Base-by-base conservation (phyloP, 2,329 filamentous ascomycete species). In the Emergomyces pasteurianus region DNA sequence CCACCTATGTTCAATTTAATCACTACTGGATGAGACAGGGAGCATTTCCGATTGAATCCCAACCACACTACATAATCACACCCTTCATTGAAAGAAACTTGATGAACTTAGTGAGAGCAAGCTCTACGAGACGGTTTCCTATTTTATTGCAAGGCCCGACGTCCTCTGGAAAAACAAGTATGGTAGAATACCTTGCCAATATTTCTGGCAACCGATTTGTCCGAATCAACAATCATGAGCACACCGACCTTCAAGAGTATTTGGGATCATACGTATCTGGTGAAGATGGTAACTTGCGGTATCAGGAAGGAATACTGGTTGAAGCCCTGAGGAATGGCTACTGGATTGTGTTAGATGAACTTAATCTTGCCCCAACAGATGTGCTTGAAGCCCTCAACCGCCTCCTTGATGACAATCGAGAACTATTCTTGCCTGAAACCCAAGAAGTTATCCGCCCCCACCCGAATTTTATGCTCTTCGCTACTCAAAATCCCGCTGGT, bases 121-220 rank as follows among this genome's bases (percentile, higher is more conserved):
- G 91, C 18, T 97, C 92, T 0, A 99, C 92, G 4, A 80, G 91
- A 42, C 85, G 89, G 56, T 99, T 96, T 72, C 95, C 94, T 0
- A 90, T 99, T 56, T 80, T 99, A 10, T 88, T 99, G 23, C 94
- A 99, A 74, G 94, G 94, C 3, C 94, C 95, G 14, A 99, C 94
- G 0, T 99, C 95, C 5, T 89, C 92, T 14, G 94, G 94, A 65
- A 99, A 99, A 75, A 99, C 94, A 0, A 97, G 92, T 74, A 99
- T 99, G 94, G 95, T 99, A 49, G 92, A 97, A 74, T 96, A 96
- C 71, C 81, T 99, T 43, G 92, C 95, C n/a, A 94, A 95, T 69
- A 88, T 89, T 60, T 97, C 91, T 36, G 94, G 95, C 3, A 96
- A 99, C 72, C 94, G 89, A 70, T 99, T 97, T 70, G 91, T 99